A percentile compares a stretch with the other conserved stretches of the same genome.
phyloP scores from a whole-genome alignment of 441 rosid genomes.

The Adansonia rubrostipa region DNA sequence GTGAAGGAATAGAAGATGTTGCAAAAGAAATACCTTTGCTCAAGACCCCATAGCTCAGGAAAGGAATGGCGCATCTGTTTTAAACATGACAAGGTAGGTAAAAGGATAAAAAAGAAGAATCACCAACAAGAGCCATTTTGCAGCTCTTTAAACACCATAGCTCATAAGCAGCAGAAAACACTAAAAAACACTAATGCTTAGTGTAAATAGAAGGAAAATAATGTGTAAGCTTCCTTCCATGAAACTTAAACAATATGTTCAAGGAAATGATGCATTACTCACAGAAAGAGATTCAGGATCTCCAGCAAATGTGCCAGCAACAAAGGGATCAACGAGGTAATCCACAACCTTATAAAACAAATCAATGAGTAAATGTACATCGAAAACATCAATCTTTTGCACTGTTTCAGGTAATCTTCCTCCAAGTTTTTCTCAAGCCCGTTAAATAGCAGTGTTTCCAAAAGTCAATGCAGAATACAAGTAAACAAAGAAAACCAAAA shows the following conservation, averaged over 20 bases:
- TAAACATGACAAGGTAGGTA: constrained; percentile 26
- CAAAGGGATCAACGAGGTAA: constrained; percentile 90
- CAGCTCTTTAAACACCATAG: constrained; percentile 8
- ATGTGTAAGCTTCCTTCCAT: constrained; percentile 14
- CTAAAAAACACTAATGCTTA: constrained; percentile 3
- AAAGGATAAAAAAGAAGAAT: constrained; percentile 23
- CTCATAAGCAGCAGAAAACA: constrained; percentile 18
- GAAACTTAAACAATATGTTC: constrained; percentile 17
- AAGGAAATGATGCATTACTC: constrained; percentile 45
- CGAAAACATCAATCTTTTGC: constrained; percentile 1
- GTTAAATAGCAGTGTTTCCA: background rate
- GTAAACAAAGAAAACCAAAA: background rate
- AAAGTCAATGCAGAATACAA: background rate
- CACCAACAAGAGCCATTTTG: constrained; percentile 25
- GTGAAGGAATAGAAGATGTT: constrained; percentile 23
- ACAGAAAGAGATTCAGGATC: constrained; percentile 95
- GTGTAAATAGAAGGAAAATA: constrained; percentile 5
- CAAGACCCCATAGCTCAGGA: constrained; percentile 91
- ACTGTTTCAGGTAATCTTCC: background rate
- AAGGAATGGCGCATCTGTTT: constrained; percentile 76
- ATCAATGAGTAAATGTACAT: constrained; percentile 24
- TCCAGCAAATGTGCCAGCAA: constrained; percentile 90
- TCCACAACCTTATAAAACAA: constrained; percentile 76
- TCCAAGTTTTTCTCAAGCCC: background rate
- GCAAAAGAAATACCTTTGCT: constrained; percentile 63